A percentile compares a stretch with the other conserved stretches of the same genome.
These are phyloP conservation scores for Nakazawaea peltata DNA, from an alignment of 805 yeast species.

Conservation along the genomic window DNA sequence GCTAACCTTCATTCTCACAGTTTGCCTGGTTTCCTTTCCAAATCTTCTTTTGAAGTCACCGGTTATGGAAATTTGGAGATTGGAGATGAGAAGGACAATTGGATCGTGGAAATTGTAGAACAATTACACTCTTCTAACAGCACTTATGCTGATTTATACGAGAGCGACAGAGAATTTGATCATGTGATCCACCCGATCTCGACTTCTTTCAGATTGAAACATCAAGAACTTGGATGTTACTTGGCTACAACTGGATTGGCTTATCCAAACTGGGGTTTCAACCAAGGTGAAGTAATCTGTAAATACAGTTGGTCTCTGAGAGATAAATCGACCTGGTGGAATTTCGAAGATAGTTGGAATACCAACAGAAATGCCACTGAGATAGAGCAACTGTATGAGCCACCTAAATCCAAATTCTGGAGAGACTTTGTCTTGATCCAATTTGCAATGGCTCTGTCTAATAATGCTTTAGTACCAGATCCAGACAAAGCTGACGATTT, in stretches of 20 bases:
- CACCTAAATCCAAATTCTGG: slow-evolving; percentile 48
- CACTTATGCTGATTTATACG: slow-evolving; percentile 17
- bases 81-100: slow-evolving; percentile 72
- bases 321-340: slow-evolving; percentile 76
- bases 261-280: slow-evolving; percentile 96
- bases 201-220: slow-evolving; percentile 70
- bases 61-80: slow-evolving; percentile 59
- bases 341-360: slow-evolving; percentile 62
- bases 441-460: slow-evolving; percentile 77
- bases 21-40: slow-evolving; percentile 53
- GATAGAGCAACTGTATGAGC: slow-evolving; percentile 21
- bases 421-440: slow-evolving; percentile 66
- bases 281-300: slow-evolving; percentile 87
- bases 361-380: slow-evolving; percentile 29
- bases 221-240: slow-evolving; percentile 68
- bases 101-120: slow-evolving; percentile 65
- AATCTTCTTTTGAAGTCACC: slow-evolving; percentile 53
- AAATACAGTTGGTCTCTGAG: slow-evolving; percentile 38
- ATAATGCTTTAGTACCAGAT: slow-evolving; percentile 77
- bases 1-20: slow-evolving; percentile 69
- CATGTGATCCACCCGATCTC: slow-evolving; percentile 68
- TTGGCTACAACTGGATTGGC: slow-evolving; percentile 73
- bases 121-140: slow-evolving; percentile 30
- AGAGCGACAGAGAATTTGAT: slow-evolving; percentile 42
- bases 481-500: slow-evolving; percentile 61